Percentiles rank a stretch among this genome's conserved stretches.
phyloP scores from a whole-genome alignment of 2,329 filamentous ascomycete species.

The Colletotrichum somersetense region DNA sequence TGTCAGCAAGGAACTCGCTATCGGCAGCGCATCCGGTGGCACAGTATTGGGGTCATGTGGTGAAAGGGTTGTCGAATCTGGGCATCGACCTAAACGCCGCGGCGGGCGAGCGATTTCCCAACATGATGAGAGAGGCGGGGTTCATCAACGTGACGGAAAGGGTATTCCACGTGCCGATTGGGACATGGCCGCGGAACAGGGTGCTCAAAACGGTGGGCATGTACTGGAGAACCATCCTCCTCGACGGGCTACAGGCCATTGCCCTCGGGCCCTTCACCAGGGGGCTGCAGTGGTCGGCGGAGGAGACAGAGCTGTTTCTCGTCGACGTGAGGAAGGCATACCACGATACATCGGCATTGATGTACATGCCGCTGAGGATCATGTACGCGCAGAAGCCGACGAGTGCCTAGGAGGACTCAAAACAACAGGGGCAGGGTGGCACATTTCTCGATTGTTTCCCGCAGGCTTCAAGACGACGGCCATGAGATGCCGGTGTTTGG shows the following conservation, averaged over 20 bases:
- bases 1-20: constrained; percentile 57
- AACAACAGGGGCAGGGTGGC: not conserved
- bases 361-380: constrained; percentile 69
- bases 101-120: constrained; percentile 56
- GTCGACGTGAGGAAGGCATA: constrained; percentile 63
- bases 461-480: not conserved
- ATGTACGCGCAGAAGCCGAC: constrained; percentile 66
- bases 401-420: not conserved
- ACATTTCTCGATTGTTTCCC: too few species aligned
- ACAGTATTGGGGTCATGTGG: constrained; percentile 62
- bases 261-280: constrained; percentile 65
- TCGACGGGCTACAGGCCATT: constrained; percentile 65
- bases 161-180: constrained; percentile 65
- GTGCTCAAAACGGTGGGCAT: constrained; percentile 64
- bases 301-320: constrained; percentile 63
- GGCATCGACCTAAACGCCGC: constrained; percentile 62
- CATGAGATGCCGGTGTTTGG: not conserved
- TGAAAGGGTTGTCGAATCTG: constrained; percentile 56
- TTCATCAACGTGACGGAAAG: constrained; percentile 65
- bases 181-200: constrained; percentile 66
- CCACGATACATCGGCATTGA: constrained; percentile 57
- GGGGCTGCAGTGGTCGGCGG: constrained; percentile 60
- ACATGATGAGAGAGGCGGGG: constrained; percentile 63
- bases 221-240: constrained; percentile 64
- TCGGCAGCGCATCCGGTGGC: constrained; percentile 56